These are phyloP conservation scores for Citrus sinensis DNA, from an alignment of 345 rosid genomes.

Conservation along the genomic window DVS_A1.0 CM039163.1:9684501-9685000, in stretches of 20 bases:
- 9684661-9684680: background rate
- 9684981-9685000: constrained; percentile 76
- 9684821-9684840: background rate
- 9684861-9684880: background rate
- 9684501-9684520: background rate
- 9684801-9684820: background rate
- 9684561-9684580: background rate
- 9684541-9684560: background rate
- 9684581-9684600: background rate
- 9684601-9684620: background rate
- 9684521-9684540: background rate
- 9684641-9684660: background rate
- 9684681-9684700: background rate
- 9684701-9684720: background rate
- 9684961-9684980: constrained; percentile 82
- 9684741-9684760: background rate
- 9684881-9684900: background rate
- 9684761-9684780: background rate
- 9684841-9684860: background rate
- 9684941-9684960: constrained; percentile 91
- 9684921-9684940: constrained; percentile 76
- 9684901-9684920: constrained; percentile 3
- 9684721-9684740: background rate
- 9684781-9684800: background rate
- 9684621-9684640: background rate